These are phyloP conservation scores for Phialophora macrospora DNA, from an alignment of 2,329 filamentous ascomycete genomes.

Conservation along the genomic window DNA sequence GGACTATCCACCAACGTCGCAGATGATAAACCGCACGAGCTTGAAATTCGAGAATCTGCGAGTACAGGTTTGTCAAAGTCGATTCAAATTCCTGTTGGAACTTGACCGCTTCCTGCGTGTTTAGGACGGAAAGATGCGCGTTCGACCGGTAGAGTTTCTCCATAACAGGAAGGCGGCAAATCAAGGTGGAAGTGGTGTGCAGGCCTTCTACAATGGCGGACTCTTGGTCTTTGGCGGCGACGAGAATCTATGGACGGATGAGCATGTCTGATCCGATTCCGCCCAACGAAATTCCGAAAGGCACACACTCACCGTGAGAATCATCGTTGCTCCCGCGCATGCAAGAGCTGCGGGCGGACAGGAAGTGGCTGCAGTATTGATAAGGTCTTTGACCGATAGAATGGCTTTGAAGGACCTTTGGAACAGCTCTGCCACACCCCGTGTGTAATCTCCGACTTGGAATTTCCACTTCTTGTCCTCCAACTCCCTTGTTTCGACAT, in stretches of 20 bases:
- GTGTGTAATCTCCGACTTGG: background rate
- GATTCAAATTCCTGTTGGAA: conserved; percentile 7
- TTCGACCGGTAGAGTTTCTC: background rate
- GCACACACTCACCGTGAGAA: conserved; percentile 1
- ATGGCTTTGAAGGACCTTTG: conserved; percentile 2
- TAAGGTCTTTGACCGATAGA: background rate
- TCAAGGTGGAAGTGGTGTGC: background rate
- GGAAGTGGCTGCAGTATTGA: background rate
- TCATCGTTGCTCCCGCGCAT: background rate
- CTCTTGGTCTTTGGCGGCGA: conserved; percentile 3
- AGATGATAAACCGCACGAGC: conserved; percentile 3
- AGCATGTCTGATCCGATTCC: background rate
- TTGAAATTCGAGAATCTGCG: conserved; percentile 7
- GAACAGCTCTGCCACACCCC: background rate
- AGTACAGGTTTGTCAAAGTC: conserved; percentile 1
- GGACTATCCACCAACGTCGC: background rate
- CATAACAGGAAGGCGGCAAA: conserved; percentile 10
- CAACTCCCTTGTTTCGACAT: conserved; percentile 1
- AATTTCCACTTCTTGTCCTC: conserved; percentile 11
- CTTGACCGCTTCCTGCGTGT: background rate
- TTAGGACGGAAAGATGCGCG: background rate
- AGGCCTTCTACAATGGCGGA: conserved; percentile 2
- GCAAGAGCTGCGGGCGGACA: conserved; percentile 1
- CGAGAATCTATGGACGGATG: background rate
- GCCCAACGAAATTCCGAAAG: background rate